These are phyloP conservation scores for Colletotrichum caudatum DNA, from an alignment of 2,329 filamentous ascomycete genomes.

Conservation along the genomic window DNA sequence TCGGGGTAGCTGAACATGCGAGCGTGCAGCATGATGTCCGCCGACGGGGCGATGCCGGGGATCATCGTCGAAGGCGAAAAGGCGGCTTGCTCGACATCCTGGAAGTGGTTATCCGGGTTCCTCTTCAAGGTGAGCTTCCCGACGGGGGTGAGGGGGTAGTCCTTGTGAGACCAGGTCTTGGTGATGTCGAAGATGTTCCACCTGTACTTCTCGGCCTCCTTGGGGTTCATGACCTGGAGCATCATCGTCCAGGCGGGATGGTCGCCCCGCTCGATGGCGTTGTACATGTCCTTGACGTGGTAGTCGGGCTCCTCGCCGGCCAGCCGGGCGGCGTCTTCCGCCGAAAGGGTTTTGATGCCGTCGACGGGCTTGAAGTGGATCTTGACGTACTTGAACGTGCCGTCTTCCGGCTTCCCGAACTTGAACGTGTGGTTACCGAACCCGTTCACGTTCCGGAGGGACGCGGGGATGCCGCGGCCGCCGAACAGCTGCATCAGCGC, in stretches of 20 bases:
- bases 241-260: slow-evolving; percentile 64
- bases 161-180: slow-evolving; percentile 64
- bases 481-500: slow-evolving; percentile 65
- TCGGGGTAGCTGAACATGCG: slow-evolving; percentile 64
- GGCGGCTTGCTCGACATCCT: slow-evolving; percentile 63
- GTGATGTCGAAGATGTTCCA: slow-evolving; percentile 69
- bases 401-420: slow-evolving; percentile 56
- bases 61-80: slow-evolving; percentile 65
- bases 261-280: slow-evolving; percentile 58
- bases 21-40: slow-evolving; percentile 61
- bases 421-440: slow-evolving; percentile 64
- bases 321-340: slow-evolving; percentile 51
- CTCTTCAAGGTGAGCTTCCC: slow-evolving; percentile 64
- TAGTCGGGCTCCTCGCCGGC: slow-evolving; percentile 64
- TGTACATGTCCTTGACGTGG: slow-evolving; percentile 52
- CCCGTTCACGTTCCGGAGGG: slow-evolving; percentile 58
- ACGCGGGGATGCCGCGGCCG: slow-evolving; percentile 61
- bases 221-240: slow-evolving; percentile 66
- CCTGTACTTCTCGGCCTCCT: slow-evolving; percentile 60
- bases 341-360: slow-evolving; percentile 59
- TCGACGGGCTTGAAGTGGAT: slow-evolving; percentile 62
- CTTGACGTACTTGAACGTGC: slow-evolving; percentile 62
- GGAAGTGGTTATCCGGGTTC: slow-evolving; percentile 62
- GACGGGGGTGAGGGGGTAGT: slow-evolving; percentile 61
- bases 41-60: slow-evolving; percentile 61